phyloP scores from a whole-genome alignment of 1,139 yeast species.

The Pichia sp. region DNA sequence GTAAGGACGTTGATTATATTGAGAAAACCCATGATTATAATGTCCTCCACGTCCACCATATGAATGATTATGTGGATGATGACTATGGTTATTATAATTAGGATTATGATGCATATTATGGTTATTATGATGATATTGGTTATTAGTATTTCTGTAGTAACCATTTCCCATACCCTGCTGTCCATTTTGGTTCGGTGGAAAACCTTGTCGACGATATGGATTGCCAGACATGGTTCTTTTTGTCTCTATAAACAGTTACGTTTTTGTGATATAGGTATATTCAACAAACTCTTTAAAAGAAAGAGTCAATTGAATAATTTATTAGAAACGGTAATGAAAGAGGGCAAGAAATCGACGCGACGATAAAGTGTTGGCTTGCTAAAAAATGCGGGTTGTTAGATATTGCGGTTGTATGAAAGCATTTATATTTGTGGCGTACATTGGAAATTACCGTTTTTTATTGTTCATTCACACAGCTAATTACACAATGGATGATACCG shows the following conservation, averaged over 20 bases:
- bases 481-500: not conserved
- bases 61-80: not conserved
- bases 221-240: constrained; percentile 8
- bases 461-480: not conserved
- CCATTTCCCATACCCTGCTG: constrained; percentile 7
- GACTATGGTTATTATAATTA: not conserved
- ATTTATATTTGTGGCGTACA: not conserved
- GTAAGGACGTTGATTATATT: constrained; percentile 8
- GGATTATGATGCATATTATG: not conserved
- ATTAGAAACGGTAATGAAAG: not conserved
- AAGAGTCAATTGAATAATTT: not conserved
- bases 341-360: not conserved
- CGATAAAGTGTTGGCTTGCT: not conserved
- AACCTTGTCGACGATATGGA: constrained; percentile 10
- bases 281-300: not conserved
- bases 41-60: not conserved
- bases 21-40: constrained; percentile 3
- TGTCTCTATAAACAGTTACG: not conserved
- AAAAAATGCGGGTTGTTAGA: not conserved
- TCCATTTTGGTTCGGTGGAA: not conserved
- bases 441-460: not conserved
- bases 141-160: constrained; percentile 7
- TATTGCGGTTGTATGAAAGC: not conserved
- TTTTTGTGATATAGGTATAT: not conserved
- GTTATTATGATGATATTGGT: constrained; percentile 7